phyloP scores from a whole-genome alignment of 1,284 basidiomycete species.

The Trametes versicolor region DNA sequence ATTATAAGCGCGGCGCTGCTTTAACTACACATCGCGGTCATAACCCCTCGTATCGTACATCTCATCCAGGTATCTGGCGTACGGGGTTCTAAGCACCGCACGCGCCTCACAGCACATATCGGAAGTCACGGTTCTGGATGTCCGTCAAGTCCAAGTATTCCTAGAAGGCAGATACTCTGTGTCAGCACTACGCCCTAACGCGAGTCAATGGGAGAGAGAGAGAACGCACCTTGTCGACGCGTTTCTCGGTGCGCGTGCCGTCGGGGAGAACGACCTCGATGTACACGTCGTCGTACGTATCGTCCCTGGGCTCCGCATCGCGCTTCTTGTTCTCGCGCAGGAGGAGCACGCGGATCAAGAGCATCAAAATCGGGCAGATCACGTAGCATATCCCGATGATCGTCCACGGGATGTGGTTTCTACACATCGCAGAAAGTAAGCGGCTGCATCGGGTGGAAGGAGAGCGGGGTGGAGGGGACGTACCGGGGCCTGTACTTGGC shows the following conservation, averaged over 20 bases:
- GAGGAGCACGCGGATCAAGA: slow-evolving; percentile 65
- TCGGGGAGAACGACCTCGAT: slow-evolving; percentile 61
- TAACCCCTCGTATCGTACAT: neutral
- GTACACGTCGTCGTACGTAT: slow-evolving; percentile 71
- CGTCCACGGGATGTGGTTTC: slow-evolving; percentile 74
- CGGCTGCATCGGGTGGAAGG: neutral
- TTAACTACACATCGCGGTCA: neutral
- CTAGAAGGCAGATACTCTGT: slow-evolving; percentile 20
- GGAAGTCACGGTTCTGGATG: slow-evolving; percentile 46
- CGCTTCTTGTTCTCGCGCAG: slow-evolving; percentile 70
- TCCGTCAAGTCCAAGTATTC: slow-evolving; percentile 46
- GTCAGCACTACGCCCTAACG: slow-evolving; percentile 1
- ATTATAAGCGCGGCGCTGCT: neutral
- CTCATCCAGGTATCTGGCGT: neutral
- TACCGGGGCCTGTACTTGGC: slow-evolving; percentile 70
- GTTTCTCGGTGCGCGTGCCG: slow-evolving; percentile 60
- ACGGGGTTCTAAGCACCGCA: neutral
- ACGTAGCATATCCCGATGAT: slow-evolving; percentile 67
- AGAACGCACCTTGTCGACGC: slow-evolving; percentile 66
- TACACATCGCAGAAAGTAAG: slow-evolving; percentile 23
- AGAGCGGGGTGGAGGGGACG: neutral
- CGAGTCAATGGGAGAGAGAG: neutral
- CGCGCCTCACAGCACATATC: slow-evolving; percentile 40
- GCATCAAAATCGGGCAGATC: slow-evolving; percentile 56
- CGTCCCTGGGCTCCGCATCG: slow-evolving; percentile 64